Percentiles rank a stretch among this genome's conserved stretches.
These are phyloP conservation scores for Echites panduratus DNA, from an alignment of 257 asterid genomes.

Conservation along the genomic window DNA sequence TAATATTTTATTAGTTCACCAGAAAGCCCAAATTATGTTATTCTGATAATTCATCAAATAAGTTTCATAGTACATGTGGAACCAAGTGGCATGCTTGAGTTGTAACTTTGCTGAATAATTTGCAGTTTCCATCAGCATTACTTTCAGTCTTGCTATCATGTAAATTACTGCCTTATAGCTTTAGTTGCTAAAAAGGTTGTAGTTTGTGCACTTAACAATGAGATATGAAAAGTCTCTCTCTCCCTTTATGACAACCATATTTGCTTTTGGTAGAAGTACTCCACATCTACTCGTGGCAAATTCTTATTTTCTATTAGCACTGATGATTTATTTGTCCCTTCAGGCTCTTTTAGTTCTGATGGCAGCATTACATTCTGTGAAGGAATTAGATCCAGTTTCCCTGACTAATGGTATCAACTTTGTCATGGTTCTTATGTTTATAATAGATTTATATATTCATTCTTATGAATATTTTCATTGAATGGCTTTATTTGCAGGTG, in stretches of 20 bases:
- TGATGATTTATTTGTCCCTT: constrained; percentile 21
- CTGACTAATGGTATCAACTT: constrained; percentile 44
- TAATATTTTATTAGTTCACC: background rate
- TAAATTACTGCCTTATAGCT: background rate
- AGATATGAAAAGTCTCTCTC: background rate
- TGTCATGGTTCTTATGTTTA: constrained; percentile 13
- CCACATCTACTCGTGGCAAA: background rate
- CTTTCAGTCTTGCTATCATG: background rate
- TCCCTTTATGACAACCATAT: background rate
- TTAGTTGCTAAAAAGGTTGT: background rate
- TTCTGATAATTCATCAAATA: background rate
- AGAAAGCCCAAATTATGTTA: background rate
- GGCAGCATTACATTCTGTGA: constrained; percentile 66
- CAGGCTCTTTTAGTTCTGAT: constrained; percentile 78
- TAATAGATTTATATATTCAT: constrained; percentile 13
- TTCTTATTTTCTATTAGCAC: constrained; percentile 8
- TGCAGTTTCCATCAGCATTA: background rate
- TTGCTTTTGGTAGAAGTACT: constrained; percentile 3
- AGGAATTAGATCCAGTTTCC: constrained; percentile 66
- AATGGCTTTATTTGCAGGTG: constrained; percentile 43
- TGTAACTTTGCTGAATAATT: background rate
- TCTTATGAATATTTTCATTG: background rate
- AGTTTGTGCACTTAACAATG: background rate
- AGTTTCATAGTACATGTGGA: background rate
- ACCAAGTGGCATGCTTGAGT: background rate